phyloP scores from a whole-genome alignment of 192 early-diverging fungal species.

The Physocladia obscura region DNA sequence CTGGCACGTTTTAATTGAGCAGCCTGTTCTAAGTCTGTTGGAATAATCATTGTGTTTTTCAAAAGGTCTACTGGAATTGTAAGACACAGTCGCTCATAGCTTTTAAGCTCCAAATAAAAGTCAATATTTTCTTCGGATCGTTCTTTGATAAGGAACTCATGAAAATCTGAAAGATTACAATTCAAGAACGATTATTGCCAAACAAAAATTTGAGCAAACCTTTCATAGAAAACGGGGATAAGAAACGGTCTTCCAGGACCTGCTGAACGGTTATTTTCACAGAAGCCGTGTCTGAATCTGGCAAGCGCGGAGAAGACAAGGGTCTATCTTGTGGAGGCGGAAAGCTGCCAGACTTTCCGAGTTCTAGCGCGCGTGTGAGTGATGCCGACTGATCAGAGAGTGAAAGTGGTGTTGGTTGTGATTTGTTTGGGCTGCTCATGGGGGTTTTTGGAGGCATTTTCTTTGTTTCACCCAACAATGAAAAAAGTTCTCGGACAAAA shows the following conservation, averaged over 20 bases:
- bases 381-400: too few relatives aligned
- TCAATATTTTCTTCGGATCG: conserved; percentile 15
- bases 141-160: not conserved
- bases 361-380: too few relatives aligned
- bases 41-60: not conserved
- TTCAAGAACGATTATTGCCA: not conserved
- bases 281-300: too few relatives aligned
- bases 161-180: not conserved
- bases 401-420: too few relatives aligned
- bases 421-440: too few relatives aligned
- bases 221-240: conserved; percentile 14
- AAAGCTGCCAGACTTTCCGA: too few relatives aligned
- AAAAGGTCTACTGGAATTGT: not conserved
- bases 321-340: too few relatives aligned
- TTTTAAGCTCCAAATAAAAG: conserved; percentile 6
- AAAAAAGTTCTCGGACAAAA: too few relatives aligned
- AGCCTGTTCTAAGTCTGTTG: not conserved
- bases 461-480: too few relatives aligned
- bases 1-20: not conserved
- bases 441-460: too few relatives aligned
- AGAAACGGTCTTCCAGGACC: conserved; percentile 6
- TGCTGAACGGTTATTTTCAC: not conserved
- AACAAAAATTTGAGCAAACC: not conserved
- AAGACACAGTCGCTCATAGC: not conserved
- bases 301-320: too few relatives aligned